phyloP scores from a whole-genome alignment of 331 rosid genomes.

The Quercus tomentella region DNA sequence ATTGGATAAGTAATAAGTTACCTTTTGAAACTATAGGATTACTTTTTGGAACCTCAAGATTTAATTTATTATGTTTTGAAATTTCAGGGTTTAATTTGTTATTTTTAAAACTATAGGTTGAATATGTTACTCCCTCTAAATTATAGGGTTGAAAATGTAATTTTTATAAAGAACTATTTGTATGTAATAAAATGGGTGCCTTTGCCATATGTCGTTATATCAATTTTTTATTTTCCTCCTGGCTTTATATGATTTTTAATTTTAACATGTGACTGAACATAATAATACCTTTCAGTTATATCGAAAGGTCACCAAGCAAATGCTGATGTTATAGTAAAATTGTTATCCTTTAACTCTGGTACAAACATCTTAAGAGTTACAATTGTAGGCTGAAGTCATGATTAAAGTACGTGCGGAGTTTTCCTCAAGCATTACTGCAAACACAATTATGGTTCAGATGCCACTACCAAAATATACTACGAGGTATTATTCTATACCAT shows the following conservation, averaged over 20 bases:
- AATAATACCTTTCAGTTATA: not conserved
- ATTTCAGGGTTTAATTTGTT: no score
- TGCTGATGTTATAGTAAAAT: not conserved
- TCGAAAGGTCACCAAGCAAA: not conserved
- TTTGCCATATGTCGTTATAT: not conserved
- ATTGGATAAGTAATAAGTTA: no score
- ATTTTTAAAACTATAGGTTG: no score
- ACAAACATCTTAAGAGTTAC: slow-evolving; percentile 15
- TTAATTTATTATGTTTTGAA: no score
- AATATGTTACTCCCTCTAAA: no score
- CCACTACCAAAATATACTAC: slow-evolving; percentile 70
- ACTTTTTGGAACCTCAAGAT: no score
- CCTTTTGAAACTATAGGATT: no score
- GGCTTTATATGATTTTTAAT: not conserved
- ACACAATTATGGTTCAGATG: slow-evolving; percentile 73
- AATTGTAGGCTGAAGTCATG: slow-evolving; percentile 68
- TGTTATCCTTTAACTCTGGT: not conserved
- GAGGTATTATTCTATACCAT: slow-evolving; percentile 40
- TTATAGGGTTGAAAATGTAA: no score
- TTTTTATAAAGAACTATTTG: not conserved
- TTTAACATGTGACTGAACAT: not conserved
- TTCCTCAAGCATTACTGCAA: slow-evolving; percentile 70
- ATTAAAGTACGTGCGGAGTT: slow-evolving; percentile 74
- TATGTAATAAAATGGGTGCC: not conserved
- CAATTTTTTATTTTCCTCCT: not conserved